These are phyloP conservation scores for Trypanosoma cruzi DNA, from an alignment of 208 protist genomes.

Conservation along the genomic window DNA sequence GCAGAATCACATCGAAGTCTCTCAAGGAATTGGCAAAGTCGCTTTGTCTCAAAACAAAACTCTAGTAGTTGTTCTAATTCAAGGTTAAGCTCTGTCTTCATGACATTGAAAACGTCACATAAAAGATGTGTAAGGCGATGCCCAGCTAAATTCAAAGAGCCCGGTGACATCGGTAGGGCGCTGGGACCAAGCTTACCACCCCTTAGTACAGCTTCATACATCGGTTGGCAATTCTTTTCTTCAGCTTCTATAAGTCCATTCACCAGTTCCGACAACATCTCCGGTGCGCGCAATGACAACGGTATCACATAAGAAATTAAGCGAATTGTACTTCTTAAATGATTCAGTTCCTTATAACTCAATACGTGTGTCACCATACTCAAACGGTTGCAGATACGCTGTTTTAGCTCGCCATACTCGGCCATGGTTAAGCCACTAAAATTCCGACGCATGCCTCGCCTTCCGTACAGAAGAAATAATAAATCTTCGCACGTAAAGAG, in stretches of 20 bases:
- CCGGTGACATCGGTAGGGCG: neutral
- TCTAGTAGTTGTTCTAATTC: conserved; percentile 42
- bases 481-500: conserved; percentile 75
- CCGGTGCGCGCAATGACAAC: conserved; percentile 32
- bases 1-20: conserved; percentile 20
- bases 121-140: conserved; percentile 15
- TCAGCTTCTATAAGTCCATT: conserved; percentile 33
- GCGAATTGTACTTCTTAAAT: conserved; percentile 42
- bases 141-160: conserved; percentile 1
- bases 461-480: conserved; percentile 40
- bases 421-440: conserved; percentile 34
- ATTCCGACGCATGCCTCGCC: conserved; percentile 24
- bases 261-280: conserved; percentile 47
- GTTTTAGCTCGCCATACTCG: conserved; percentile 55
- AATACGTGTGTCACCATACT: conserved; percentile 59
- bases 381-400: conserved; percentile 56
- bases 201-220: neutral
- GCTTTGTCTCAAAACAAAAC: conserved; percentile 33
- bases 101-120: conserved; percentile 33
- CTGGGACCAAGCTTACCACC: conserved; percentile 5
- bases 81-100: conserved; percentile 14
- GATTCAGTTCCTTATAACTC: conserved; percentile 36
- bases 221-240: neutral
- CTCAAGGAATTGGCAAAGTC: conserved; percentile 21
- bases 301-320: conserved; percentile 38